These are phyloP conservation scores for Osmozyma mogii DNA, from an alignment of 805 yeast species.

Conservation along the genomic window DNA sequence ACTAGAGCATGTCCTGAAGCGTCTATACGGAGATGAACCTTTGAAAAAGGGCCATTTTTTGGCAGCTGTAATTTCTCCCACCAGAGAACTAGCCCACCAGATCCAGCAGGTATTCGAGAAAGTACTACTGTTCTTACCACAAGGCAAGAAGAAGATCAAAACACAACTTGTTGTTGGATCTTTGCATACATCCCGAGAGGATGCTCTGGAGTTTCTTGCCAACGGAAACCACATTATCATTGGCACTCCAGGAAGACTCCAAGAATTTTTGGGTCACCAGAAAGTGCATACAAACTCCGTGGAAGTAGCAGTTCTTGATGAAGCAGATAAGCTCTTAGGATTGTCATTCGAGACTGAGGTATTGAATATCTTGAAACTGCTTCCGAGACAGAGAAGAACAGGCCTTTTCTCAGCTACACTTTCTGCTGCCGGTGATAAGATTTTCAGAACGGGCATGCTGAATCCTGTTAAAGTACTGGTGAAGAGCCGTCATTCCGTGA, in stretches of 20 bases:
- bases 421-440: slow-evolving; percentile 66
- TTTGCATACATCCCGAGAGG: slow-evolving; percentile 57
- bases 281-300: slow-evolving; percentile 54
- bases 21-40: slow-evolving; percentile 21
- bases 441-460: slow-evolving; percentile 83
- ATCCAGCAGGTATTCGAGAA: slow-evolving; percentile 59
- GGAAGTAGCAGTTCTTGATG: slow-evolving; percentile 77
- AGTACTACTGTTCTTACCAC: slow-evolving; percentile 52
- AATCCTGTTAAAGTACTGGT: slow-evolving; percentile 89
- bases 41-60: slow-evolving; percentile 59
- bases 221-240: slow-evolving; percentile 66
- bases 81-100: slow-evolving; percentile 63
- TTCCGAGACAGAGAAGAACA: slow-evolving; percentile 89
- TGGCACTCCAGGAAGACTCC: slow-evolving; percentile 87
- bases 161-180: slow-evolving; percentile 66
- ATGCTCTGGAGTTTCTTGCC: slow-evolving; percentile 48
- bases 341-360: slow-evolving; percentile 65
- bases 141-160: slow-evolving; percentile 31
- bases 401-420: slow-evolving; percentile 94
- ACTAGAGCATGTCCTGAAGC: slow-evolving; percentile 50
- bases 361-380: slow-evolving; percentile 50
- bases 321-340: slow-evolving; percentile 86
- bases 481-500: slow-evolving; percentile 34
- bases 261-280: slow-evolving; percentile 61
- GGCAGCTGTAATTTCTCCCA: slow-evolving; percentile 68